Conservation (phyloP, 257 asterid genomes). For the Primulina eburnea region DNA sequence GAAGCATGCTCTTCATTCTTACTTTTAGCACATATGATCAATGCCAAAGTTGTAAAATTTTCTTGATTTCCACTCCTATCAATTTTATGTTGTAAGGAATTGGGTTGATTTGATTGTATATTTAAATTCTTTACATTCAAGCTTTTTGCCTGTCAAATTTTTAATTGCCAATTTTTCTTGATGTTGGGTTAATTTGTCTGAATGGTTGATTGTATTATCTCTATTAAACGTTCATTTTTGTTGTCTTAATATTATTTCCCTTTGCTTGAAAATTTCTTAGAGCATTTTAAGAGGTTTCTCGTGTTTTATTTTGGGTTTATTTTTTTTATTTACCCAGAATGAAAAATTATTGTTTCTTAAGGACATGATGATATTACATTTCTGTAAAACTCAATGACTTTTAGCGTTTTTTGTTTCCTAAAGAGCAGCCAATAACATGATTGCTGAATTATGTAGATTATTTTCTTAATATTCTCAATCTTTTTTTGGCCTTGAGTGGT, state of each 20-base stretch:
- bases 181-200: neutral
- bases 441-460: neutral
- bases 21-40: neutral
- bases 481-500: slow-evolving; percentile 7
- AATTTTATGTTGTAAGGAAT: neutral
- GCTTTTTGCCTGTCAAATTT: neutral
- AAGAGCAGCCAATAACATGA: neutral
- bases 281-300: neutral
- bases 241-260: neutral
- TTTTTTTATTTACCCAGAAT: neutral
- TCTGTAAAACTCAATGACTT: neutral
- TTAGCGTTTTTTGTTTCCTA: neutral
- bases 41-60: neutral
- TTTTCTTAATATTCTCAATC: slow-evolving; percentile 12
- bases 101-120: neutral
- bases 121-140: no score
- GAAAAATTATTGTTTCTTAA: neutral
- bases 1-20: neutral
- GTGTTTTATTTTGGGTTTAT: neutral
- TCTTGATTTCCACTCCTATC: neutral
- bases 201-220: neutral
- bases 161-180: neutral
- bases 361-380: neutral
- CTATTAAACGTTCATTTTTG: neutral
- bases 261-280: no score